phyloP scores from a whole-genome alignment of 2,329 filamentous ascomycete species.

The Ceratocystis cacaofunesta region DNA sequence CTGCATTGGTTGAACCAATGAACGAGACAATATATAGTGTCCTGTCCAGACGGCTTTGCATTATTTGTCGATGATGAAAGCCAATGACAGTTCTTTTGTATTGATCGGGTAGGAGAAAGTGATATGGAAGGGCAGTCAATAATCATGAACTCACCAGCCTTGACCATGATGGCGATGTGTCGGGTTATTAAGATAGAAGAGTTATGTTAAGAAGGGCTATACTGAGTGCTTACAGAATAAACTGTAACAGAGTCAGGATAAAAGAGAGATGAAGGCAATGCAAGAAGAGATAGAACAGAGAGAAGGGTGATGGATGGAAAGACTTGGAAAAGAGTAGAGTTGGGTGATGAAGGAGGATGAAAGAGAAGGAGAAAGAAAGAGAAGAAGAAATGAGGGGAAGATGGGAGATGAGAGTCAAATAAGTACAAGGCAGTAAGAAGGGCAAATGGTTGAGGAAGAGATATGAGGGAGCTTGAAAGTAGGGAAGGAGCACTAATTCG shows the following conservation, averaged over 20 bases:
- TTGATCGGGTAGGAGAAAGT: neutral
- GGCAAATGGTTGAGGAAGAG: slow-evolving; percentile 6
- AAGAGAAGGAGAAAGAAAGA: neutral
- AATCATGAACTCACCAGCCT: slow-evolving; percentile 37
- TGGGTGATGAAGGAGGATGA: slow-evolving; percentile 9
- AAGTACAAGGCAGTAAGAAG: neutral
- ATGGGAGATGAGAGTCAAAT: neutral
- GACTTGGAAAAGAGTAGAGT: slow-evolving; percentile 7
- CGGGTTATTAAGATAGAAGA: slow-evolving; percentile 14
- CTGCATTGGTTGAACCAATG: neutral
- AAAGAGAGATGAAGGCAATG: neutral
- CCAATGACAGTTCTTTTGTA: neutral
- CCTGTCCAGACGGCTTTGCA: neutral
- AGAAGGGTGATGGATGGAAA: slow-evolving; percentile 6
- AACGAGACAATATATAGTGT: neutral
- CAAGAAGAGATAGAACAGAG: neutral
- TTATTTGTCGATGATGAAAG: neutral
- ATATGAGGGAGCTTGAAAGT: neutral
- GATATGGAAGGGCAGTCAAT: neutral
- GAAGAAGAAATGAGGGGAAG: neutral
- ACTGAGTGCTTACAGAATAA: neutral
- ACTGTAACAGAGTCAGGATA: neutral
- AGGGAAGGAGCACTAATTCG: slow-evolving; percentile 9
- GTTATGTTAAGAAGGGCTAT: slow-evolving; percentile 7
- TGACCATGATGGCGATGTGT: slow-evolving; percentile 36